Percentiles rank a stretch among this genome's conserved stretches.
phyloP scores from a whole-genome alignment of 164 flowering plant genomes.

The Magnolia officinalis region DNA sequence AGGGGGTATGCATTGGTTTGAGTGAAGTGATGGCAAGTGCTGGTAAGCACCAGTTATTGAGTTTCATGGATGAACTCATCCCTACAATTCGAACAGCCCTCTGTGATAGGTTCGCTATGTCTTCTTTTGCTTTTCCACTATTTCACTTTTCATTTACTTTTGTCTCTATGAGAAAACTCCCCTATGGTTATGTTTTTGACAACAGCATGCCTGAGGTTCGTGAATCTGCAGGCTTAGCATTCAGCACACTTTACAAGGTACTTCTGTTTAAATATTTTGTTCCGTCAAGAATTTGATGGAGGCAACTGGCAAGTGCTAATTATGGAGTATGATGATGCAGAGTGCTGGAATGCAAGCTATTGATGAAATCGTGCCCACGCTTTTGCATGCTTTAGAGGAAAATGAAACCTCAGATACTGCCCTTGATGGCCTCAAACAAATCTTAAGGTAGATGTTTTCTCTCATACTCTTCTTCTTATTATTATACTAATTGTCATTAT shows the following conservation, averaged over 20 bases:
- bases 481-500: not conserved
- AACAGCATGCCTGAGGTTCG: constrained; percentile 85
- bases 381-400: constrained; percentile 90
- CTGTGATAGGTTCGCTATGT: constrained; percentile 74
- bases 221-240: constrained; percentile 93
- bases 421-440: constrained; percentile 97
- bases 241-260: constrained; percentile 97
- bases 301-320: not conserved
- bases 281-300: not conserved
- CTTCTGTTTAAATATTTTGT: not conserved
- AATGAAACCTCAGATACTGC: constrained; percentile 90
- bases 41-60: constrained; percentile 83
- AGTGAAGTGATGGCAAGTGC: constrained; percentile 99
- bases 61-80: constrained; percentile 91
- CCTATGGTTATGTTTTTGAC: constrained; percentile 1
- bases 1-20: constrained; percentile 99
- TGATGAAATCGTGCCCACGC: constrained; percentile 98
- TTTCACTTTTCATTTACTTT: not conserved
- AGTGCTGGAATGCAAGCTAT: constrained; percentile 99
- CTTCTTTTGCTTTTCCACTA: constrained; percentile 1
- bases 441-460: constrained; percentile 56
- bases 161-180: not conserved
- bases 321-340: constrained; percentile 33
- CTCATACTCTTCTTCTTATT: not conserved
- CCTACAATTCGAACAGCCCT: constrained; percentile 97